Conservation (phyloP, 148 eudicot genomes). For the Rhododendron vialii region DNA sequence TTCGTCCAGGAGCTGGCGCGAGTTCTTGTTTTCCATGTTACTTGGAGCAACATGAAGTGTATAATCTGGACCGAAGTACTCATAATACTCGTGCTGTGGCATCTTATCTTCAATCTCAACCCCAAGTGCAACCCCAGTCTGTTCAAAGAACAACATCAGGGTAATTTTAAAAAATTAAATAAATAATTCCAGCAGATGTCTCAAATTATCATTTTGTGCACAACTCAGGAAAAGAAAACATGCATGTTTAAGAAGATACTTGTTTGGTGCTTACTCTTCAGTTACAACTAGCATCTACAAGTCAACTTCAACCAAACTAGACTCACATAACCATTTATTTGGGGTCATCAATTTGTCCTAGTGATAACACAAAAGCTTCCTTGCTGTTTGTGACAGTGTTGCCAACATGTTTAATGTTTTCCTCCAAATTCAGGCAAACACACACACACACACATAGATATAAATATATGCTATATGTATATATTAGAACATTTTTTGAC, state of each 20-base stretch:
- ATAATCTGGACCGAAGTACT: constrained; percentile 89
- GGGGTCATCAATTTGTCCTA: neutral
- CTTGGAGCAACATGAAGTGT: constrained; percentile 89
- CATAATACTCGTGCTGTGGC: constrained; percentile 85
- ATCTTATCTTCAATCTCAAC: constrained; percentile 72
- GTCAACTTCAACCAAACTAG: neutral
- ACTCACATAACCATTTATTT: neutral
- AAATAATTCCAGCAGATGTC: neutral
- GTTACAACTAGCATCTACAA: neutral
- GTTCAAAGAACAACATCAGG: constrained; percentile 22
- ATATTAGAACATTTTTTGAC: too few relatives aligned
- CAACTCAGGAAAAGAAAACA: neutral
- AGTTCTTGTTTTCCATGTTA: constrained; percentile 89
- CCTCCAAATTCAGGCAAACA: neutral
- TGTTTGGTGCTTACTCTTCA: neutral
- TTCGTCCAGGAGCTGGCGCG: constrained; percentile 63
- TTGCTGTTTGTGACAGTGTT: neutral
- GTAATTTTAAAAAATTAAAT: neutral
- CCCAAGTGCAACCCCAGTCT: constrained; percentile 92
- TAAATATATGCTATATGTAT: too few relatives aligned
- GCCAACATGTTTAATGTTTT: neutral
- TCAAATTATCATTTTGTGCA: neutral
- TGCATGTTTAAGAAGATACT: neutral
- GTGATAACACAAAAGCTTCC: neutral
- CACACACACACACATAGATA: neutral